Evolutionary conservation across 805 yeast genomes (phyloP).

Genomic region (Ogataea pignaliae): DNA sequence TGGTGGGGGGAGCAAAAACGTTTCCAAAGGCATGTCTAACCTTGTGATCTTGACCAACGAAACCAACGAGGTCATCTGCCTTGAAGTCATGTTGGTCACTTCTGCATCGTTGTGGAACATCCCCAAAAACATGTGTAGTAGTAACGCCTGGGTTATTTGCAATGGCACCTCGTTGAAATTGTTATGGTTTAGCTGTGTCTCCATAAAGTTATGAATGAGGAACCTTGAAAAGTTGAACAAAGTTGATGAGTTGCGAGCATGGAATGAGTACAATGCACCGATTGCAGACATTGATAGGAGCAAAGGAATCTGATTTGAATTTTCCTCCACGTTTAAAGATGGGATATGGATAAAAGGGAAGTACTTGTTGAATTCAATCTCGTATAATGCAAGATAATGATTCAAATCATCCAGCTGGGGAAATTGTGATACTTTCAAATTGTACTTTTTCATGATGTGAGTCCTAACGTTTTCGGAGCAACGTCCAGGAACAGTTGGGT

Average conservation of each 20-base stretch:
- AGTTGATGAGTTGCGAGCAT: constrained; percentile 68
- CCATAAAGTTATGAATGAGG: constrained; percentile 64
- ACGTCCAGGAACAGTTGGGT: constrained; percentile 28
- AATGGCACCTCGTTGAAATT: constrained; percentile 51
- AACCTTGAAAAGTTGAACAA: constrained; percentile 64
- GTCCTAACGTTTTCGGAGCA: constrained; percentile 50
- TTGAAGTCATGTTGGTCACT: constrained; percentile 43
- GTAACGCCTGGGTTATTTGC: constrained; percentile 52
- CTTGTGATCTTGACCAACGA: constrained; percentile 50
- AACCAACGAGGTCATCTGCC: constrained; percentile 50
- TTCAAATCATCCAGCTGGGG: constrained; percentile 77
- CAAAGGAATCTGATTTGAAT: constrained; percentile 57
- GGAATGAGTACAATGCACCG: constrained; percentile 84
- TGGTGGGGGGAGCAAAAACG: constrained; percentile 39
- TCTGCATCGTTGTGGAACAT: constrained; percentile 53
- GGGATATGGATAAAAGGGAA: constrained; percentile 83
- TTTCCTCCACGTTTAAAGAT: constrained; percentile 42
- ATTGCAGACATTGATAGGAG: constrained; percentile 78
- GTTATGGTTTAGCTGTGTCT: constrained; percentile 40
- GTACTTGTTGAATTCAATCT: constrained; percentile 71
- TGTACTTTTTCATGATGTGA: constrained; percentile 49
- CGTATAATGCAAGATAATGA: constrained; percentile 69
- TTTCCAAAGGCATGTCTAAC: constrained; percentile 47
- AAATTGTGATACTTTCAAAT: constrained; percentile 54
- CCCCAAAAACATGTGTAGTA: constrained; percentile 51